Evolutionary conservation across 1,284 basidiomycete species (phyloP).

Genomic region (Cutaneotrichosporon sp.): DNA sequence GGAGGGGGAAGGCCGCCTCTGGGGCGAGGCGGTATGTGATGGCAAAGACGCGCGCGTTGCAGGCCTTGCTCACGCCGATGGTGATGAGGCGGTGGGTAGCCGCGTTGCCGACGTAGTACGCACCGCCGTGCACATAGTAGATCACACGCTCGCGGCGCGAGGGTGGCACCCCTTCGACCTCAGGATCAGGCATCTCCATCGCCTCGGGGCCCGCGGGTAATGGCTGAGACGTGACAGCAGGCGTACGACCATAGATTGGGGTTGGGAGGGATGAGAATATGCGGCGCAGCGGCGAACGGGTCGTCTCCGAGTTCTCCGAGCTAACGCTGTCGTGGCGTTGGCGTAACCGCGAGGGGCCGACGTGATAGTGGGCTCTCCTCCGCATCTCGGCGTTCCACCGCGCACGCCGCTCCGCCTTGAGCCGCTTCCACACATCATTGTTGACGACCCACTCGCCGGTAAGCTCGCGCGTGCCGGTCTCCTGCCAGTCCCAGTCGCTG

Average conservation of each 20-base stretch:
- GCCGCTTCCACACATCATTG: constrained; percentile 80
- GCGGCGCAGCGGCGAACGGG: neutral
- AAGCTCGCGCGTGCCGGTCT: constrained; percentile 78
- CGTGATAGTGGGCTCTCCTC: constrained; percentile 8
- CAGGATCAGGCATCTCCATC: constrained; percentile 19
- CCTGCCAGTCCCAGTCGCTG: constrained; percentile 68
- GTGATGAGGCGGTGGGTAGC: constrained; percentile 92
- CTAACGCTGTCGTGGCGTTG: constrained; percentile 8
- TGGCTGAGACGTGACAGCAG: neutral
- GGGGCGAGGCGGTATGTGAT: constrained; percentile 95
- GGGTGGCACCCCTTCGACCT: constrained; percentile 28
- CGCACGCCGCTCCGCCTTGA: constrained; percentile 79
- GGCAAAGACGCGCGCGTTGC: constrained; percentile 93
- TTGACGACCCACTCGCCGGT: constrained; percentile 97
- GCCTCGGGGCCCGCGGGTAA: neutral
- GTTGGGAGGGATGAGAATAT: constrained; percentile 1
- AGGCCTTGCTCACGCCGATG: constrained; percentile 86
- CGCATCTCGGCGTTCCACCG: constrained; percentile 28
- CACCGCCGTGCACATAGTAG: constrained; percentile 92
- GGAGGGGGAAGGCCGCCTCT: constrained; percentile 90
- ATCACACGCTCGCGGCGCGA: constrained; percentile 73
- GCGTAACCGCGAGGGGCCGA: constrained; percentile 18
- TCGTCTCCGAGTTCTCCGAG: neutral
- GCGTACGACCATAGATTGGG: constrained; percentile 4
- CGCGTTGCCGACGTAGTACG: constrained; percentile 91